These are phyloP conservation scores for Sisymbrium irio DNA, from an alignment of 345 rosid genomes.

Conservation along the genomic window DNA sequence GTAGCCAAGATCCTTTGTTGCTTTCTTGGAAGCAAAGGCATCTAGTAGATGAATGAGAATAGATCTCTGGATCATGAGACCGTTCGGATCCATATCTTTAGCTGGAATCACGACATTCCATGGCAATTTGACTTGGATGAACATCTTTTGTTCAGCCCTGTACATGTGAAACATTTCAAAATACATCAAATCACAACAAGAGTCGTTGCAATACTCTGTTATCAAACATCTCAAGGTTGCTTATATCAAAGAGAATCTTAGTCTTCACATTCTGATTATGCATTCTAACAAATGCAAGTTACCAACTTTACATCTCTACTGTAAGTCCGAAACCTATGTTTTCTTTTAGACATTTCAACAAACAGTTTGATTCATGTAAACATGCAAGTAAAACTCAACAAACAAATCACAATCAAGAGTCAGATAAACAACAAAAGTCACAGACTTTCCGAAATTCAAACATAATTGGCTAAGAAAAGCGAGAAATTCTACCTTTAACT, in stretches of 20 bases:
- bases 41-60: slow-evolving; percentile 53
- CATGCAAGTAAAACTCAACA: background rate
- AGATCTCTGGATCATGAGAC: slow-evolving; percentile 57
- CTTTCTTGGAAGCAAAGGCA: slow-evolving; percentile 50
- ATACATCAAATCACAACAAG: no score
- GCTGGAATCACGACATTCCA: slow-evolving; percentile 69
- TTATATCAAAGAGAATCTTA: background rate
- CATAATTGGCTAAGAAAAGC: background rate
- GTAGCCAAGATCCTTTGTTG: slow-evolving; percentile 71
- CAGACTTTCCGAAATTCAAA: no score
- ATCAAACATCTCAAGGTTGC: background rate
- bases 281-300: background rate
- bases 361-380: slow-evolving; percentile 2
- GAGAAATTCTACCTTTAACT: background rate
- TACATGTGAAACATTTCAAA: background rate
- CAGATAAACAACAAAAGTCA: no score
- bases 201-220: background rate
- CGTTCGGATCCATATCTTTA: slow-evolving; percentile 51
- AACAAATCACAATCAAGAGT: background rate
- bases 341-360: slow-evolving; percentile 9
- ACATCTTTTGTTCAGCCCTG: slow-evolving; percentile 41
- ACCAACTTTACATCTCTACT: background rate
- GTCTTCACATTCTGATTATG: background rate
- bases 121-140: slow-evolving; percentile 54
- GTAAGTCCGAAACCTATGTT: background rate